These are phyloP conservation scores for Blastomyces parvus DNA, from an alignment of 2,329 filamentous ascomycete species.

Conservation along the genomic window DNA sequence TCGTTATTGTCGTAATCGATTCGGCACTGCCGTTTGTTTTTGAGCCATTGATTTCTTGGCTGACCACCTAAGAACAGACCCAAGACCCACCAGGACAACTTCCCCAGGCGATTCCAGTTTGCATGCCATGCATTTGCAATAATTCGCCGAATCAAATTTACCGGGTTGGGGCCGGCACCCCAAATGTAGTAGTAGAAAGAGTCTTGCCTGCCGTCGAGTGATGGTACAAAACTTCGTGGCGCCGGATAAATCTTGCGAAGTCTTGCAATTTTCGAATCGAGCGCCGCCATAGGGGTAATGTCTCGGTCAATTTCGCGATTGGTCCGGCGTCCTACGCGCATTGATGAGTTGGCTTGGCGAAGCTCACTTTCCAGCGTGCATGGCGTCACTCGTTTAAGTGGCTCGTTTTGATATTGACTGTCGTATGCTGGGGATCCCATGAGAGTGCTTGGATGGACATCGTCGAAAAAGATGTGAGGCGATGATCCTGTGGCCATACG, in stretches of 20 bases:
- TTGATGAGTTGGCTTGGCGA: background rate
- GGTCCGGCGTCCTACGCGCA: background rate
- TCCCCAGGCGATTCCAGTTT: conserved; percentile 24
- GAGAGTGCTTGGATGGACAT: background rate
- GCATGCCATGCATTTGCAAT: conserved; percentile 28
- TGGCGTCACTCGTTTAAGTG: background rate
- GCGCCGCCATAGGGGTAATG: background rate
- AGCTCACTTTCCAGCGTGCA: background rate
- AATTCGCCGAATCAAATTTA: conserved; percentile 22
- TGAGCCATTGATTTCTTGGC: conserved; percentile 15
- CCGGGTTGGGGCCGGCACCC: conserved; percentile 5
- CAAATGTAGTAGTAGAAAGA: conserved; percentile 1
- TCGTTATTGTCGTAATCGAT: background rate
- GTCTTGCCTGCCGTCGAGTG: background rate
- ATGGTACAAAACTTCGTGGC: background rate
- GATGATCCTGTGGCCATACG: background rate
- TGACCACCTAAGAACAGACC: conserved; percentile 23
- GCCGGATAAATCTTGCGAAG: background rate
- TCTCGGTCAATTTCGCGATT: background rate
- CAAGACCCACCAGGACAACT: conserved; percentile 31
- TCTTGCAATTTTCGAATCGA: background rate
- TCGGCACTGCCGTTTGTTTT: background rate
- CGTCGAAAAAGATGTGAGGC: background rate
- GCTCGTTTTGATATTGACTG: background rate
- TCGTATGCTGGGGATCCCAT: background rate